Conservation (phyloP, 768 basidiomycete genomes). For the Glaciozyma antarctica region DNA sequence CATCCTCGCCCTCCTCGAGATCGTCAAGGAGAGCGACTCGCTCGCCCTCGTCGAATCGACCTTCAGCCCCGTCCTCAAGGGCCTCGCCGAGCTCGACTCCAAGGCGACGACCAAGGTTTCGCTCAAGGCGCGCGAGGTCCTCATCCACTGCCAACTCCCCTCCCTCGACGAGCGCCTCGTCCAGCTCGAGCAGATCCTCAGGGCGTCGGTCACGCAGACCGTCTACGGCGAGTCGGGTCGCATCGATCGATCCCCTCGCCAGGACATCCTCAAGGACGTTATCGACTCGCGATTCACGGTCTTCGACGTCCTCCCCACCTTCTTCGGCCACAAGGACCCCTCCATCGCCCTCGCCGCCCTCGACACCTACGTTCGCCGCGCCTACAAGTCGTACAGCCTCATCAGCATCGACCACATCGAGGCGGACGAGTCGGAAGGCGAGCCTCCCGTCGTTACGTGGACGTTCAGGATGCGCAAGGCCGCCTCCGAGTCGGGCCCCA, state of each 20-base stretch:
- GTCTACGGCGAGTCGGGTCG: slow-evolving; percentile 77
- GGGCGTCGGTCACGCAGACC: slow-evolving; percentile 72
- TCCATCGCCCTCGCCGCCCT: slow-evolving; percentile 83
- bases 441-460: slow-evolving; percentile 71
- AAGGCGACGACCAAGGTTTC: slow-evolving; percentile 89
- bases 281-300: slow-evolving; percentile 94
- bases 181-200: slow-evolving; percentile 91
- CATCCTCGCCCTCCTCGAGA: slow-evolving; percentile 72
- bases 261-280: slow-evolving; percentile 80
- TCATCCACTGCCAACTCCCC: slow-evolving; percentile 92
- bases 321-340: slow-evolving; percentile 79
- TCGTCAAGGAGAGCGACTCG: slow-evolving; percentile 70
- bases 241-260: slow-evolving; percentile 61
- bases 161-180: slow-evolving; percentile 86
- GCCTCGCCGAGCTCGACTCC: slow-evolving; percentile 76
- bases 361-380: slow-evolving; percentile 90
- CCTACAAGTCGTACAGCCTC: slow-evolving; percentile 85
- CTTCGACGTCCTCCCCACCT: slow-evolving; percentile 89
- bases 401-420: slow-evolving; percentile 91
- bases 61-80: slow-evolving; percentile 66
- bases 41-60: slow-evolving; percentile 68
- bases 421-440: slow-evolving; percentile 72
- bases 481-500: slow-evolving; percentile 62
- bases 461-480: slow-evolving; percentile 84
- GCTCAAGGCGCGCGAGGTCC: slow-evolving; percentile 90